A percentile compares a stretch with the other conserved stretches of the same genome.
phyloP scores from a whole-genome alignment of 2,329 filamentous ascomycete genomes.

The Nothopassalora personata region DNA sequence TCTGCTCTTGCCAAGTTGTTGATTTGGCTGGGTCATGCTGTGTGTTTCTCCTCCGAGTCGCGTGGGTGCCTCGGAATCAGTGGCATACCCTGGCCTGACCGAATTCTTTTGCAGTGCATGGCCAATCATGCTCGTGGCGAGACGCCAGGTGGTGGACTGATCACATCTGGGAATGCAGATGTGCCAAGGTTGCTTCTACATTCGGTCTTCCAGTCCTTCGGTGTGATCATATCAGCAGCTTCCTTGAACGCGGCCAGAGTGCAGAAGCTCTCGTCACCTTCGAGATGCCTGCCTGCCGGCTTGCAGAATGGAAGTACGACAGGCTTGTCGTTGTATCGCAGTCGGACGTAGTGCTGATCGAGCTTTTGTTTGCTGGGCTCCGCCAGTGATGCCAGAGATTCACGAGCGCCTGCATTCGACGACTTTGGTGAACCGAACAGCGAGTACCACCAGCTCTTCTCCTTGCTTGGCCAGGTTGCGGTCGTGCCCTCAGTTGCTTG shows the following conservation, averaged over 20 bases:
- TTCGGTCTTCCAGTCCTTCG: conserved; percentile 66
- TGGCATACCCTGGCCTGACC: neutral
- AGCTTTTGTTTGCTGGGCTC: conserved; percentile 55
- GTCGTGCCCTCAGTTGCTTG: conserved; percentile 19
- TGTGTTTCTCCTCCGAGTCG: neutral
- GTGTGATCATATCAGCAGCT: conserved; percentile 86
- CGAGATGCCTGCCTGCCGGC: conserved; percentile 70
- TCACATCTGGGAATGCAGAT: conserved; percentile 32
- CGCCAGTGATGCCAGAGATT: conserved; percentile 52
- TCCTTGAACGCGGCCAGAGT: conserved; percentile 88
- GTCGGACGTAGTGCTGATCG: conserved; percentile 75
- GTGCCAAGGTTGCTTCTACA: conserved; percentile 56
- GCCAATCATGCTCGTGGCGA: neutral
- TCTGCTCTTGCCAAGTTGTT: neutral
- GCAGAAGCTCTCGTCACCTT: conserved; percentile 83
- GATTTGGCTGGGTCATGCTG: neutral
- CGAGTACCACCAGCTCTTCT: conserved; percentile 26
- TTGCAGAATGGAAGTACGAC: conserved; percentile 79
- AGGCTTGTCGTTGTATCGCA: conserved; percentile 84
- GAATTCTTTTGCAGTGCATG: neutral
- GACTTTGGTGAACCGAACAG: conserved; percentile 21
- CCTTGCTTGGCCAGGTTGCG: conserved; percentile 16
- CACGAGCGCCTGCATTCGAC: conserved; percentile 40
- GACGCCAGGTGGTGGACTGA: conserved; percentile 17
- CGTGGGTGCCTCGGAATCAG: neutral